Base-by-base conservation (phyloP, 2,329 filamentous ascomycete genomes). In the Scolecobasidium constrictum region DNA sequence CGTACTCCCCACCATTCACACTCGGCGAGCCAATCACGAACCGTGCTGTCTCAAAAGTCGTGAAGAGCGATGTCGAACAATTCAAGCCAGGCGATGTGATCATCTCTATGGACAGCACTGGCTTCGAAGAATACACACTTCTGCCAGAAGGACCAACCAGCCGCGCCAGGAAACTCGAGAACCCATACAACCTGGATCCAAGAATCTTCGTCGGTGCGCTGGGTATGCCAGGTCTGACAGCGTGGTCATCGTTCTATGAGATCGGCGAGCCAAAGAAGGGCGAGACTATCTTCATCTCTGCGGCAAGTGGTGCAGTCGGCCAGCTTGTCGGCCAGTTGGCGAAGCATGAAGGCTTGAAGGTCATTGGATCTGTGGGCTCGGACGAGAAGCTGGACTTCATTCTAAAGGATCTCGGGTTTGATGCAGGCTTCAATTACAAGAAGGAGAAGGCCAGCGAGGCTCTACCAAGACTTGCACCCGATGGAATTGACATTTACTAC, bases 381-480 rank as follows among this genome's bases (percentile, higher is more conserved):
- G 81, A 88, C 54, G 79, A 83, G 55, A 93, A 94, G 68, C 69
- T 87, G 18, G 75, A 83, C 16, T 92, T 78, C 59, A 82, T 86
- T 58, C 67, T 60, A 44, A 77, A 81, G 43, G 77, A 83, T 38
- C 71, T 87, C 23, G 69, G 71, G 19, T 87, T 86, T 56, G 80
- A 86, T 54, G 72, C 61, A 13, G 86, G 79, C 6, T 92, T 90
- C 67, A 92, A 93, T 70, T 93, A 93, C 72, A 90, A 92, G 73
- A 87, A 76, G 51, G 84, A 92, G 66, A 75, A 72, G 51, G 73
- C 84, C 0, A 56, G 63, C 1, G 79, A 81, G 9, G 85, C 83
- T 0, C 69, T 93, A 44, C 62, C 68, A 49, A 72, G 83, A 45
- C 70, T 92, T 15, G 83, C 83, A 0, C 84, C 85, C 1, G 62